A percentile compares a stretch with the other conserved stretches of the same genome.
These are phyloP conservation scores for Nannizzia gypsea DNA, from an alignment of 2,329 filamentous ascomycete species.

Conservation along the genomic window DNA sequence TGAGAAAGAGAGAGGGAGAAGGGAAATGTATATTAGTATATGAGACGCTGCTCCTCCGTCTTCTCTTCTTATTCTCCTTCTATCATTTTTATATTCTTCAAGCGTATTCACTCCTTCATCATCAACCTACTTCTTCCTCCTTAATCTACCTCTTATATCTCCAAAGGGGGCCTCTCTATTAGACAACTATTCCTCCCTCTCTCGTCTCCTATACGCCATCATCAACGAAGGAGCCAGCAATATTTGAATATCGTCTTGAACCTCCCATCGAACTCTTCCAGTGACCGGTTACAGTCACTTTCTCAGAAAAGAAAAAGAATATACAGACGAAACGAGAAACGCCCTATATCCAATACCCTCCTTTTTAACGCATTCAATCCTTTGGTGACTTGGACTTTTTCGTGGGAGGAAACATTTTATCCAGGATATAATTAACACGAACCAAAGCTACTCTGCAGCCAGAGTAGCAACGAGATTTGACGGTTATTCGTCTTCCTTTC, in stretches of 20 bases:
- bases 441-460: neutral
- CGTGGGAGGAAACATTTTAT: neutral
- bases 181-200: neutral
- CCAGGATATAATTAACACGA: neutral
- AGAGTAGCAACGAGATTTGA: neutral
- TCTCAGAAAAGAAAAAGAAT: neutral
- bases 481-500: no score
- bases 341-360: neutral
- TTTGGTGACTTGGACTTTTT: neutral
- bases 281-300: neutral
- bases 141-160: neutral
- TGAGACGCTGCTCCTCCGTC: neutral
- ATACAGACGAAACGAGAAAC: neutral
- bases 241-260: neutral
- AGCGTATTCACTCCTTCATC: constrained; percentile 2
- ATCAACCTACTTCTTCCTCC: neutral
- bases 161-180: neutral
- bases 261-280: no score
- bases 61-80: neutral
- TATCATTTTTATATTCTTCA: neutral
- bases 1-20: no score
- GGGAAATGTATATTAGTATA: neutral
- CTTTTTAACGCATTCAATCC: neutral
- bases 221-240: neutral
- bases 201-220: neutral